Evolutionary conservation across 2,329 filamentous ascomycete genomes (phyloP).

Genomic region (Chrysoporthe puriensis): DNA sequence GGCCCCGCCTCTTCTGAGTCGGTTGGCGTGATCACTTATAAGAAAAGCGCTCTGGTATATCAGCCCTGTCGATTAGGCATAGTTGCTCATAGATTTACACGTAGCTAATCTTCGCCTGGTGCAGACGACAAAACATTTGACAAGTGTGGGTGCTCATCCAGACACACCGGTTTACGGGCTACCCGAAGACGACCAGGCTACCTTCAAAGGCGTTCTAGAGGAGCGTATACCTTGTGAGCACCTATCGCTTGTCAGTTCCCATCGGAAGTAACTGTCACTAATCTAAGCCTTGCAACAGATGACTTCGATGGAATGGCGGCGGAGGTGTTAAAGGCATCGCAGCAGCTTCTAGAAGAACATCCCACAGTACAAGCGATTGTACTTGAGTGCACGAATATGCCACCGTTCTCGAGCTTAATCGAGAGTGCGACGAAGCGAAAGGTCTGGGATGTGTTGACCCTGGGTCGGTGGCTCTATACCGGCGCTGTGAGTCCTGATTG

Average conservation of each 20-base stretch:
- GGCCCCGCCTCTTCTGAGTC: background rate
- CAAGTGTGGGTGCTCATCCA: background rate
- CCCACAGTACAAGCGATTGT: background rate
- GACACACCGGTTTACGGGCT: conserved; percentile 1
- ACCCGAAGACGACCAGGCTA: background rate
- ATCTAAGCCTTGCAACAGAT: background rate
- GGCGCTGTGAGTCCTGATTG: background rate
- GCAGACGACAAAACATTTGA: background rate
- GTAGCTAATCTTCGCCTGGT: background rate
- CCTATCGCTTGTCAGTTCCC: too few relatives aligned
- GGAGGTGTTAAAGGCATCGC: background rate
- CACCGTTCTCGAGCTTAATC: conserved; percentile 1
- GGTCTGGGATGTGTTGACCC: conserved; percentile 8
- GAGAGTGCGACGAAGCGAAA: background rate
- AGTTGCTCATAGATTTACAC: background rate
- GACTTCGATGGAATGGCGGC: conserved; percentile 2
- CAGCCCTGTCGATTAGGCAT: background rate
- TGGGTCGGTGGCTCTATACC: conserved; percentile 3
- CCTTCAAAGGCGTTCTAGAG: background rate
- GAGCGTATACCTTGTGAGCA: background rate
- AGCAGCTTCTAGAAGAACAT: background rate
- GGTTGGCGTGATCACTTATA: conserved; percentile 4
- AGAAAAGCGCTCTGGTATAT: conserved; percentile 2
- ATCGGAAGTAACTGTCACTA: background rate
- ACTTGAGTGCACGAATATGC: conserved; percentile 9